These are phyloP conservation scores for Kokia cookei DNA, from an alignment of 441 rosid genomes.

Conservation along the genomic window DNA sequence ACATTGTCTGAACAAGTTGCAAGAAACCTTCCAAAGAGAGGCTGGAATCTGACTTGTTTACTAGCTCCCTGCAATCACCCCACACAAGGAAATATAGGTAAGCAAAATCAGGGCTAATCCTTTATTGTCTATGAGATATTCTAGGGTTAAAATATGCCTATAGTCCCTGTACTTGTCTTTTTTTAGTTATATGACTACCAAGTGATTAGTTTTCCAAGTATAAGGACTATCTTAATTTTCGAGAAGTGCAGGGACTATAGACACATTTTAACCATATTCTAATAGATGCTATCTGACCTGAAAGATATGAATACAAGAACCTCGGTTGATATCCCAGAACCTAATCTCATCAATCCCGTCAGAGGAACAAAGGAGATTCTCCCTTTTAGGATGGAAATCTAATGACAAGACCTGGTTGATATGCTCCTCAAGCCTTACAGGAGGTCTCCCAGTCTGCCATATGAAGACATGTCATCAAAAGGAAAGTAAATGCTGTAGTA, in stretches of 20 bases:
- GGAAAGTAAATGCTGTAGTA: not conserved
- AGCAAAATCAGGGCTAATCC: not conserved
- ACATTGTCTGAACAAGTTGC: constrained; percentile 30
- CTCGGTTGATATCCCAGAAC: constrained; percentile 29
- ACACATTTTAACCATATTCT: no score
- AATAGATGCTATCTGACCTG: constrained; percentile 19
- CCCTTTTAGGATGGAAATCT: constrained; percentile 37
- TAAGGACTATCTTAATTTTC: no score
- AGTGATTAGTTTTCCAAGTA: no score
- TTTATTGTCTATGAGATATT: no score
- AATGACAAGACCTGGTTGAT: constrained; percentile 24
- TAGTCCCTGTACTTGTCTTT: no score
- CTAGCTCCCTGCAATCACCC: constrained; percentile 28
- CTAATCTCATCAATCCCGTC: constrained; percentile 33
- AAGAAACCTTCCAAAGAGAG: constrained; percentile 24
- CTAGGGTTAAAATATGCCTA: no score
- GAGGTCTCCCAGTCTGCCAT: constrained; percentile 24
- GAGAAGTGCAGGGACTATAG: no score
- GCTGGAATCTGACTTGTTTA: constrained; percentile 34
- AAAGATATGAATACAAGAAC: constrained; percentile 15
- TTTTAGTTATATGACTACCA: no score
- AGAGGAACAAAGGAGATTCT: constrained; percentile 34
- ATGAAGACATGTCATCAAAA: not conserved
- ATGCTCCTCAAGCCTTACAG: constrained; percentile 30
- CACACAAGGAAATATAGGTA: not conserved